These are phyloP conservation scores for Chaetomium tenue DNA, from an alignment of 495 filamentous ascomycete species.

Conservation along the genomic window DNA sequence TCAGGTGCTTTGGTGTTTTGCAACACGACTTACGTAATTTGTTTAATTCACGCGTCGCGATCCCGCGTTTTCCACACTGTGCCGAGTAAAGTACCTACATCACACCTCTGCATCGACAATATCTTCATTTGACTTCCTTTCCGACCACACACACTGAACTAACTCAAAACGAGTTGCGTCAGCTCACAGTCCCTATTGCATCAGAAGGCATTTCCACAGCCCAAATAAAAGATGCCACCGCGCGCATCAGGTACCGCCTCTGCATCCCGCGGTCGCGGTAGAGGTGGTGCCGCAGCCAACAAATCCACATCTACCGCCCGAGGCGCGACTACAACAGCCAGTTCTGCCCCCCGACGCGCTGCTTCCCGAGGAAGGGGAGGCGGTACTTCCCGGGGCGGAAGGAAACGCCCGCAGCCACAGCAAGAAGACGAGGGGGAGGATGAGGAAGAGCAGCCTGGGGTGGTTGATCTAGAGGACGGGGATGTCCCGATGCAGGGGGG, in stretches of 20 bases:
- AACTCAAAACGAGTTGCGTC: neutral
- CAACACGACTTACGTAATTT: neutral
- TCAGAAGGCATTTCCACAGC: neutral
- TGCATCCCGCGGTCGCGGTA: conserved; percentile 7
- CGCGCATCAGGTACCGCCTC: conserved; percentile 14
- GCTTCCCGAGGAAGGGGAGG: neutral
- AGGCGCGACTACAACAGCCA: neutral
- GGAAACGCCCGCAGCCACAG: neutral
- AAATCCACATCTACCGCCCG: neutral
- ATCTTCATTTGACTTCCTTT: neutral
- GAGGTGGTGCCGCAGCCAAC: neutral
- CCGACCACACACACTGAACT: neutral
- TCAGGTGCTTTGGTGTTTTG: neutral
- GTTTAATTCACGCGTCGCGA: neutral
- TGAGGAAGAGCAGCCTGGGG: neutral
- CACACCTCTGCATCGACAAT: neutral
- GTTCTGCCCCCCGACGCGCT: neutral
- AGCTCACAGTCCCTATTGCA: neutral
- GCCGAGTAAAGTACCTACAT: neutral
- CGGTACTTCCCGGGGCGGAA: neutral
- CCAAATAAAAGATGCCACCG: conserved; percentile 21
- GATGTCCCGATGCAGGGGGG: conserved; percentile 19
- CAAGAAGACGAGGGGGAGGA: neutral
- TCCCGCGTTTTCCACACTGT: neutral
- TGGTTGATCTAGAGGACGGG: neutral